Base-by-base conservation (phyloP, 495 filamentous ascomycete species). In the Jackrogersella minutella region DNA sequence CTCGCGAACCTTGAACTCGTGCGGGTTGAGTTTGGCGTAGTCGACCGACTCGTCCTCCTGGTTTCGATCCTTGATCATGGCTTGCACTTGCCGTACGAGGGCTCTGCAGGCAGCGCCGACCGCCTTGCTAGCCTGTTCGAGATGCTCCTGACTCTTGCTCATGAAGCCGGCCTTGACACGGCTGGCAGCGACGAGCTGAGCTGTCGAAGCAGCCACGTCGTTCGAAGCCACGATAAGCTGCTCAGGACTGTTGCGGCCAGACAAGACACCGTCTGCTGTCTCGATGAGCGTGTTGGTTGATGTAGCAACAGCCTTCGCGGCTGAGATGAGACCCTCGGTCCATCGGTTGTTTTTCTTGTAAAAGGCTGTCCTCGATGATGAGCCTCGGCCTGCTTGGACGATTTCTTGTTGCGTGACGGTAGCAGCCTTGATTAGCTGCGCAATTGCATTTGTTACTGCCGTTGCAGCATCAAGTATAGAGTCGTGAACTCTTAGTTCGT, bases 261-360 rank as follows among this genome's bases (percentile, higher is more conserved):
- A 92, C 61, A 99, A 90, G 28, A 99, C 95, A 46, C 95, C 95
- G 71, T 99, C 95, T 3, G 95, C 95, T 16, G 93, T 98, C 81
- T 98, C 96, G 68, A 98, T 99, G 62, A 99, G 83, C 31, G 87
- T 95, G 80, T 97, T 97, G 40, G 96, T 99, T 0, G 91, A 93
- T 2, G 81, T 74, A 10, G 95, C 95, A 5, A 99, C 96, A 1
- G 95, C 95, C 80, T 98, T 98, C 50, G 95, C 95, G 3, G 95
- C 95, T 31, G 91, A 96, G 75, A 99, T 97, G 43, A 99, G 85
- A 46, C 95, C 95, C 74, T 99, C 96, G 0, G 95, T 98, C 95
- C 95, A 99, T 37, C 95, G 88, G 76, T 86, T 86, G 83, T 97
- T 96, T 81, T 97, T 97, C 85, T 99, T 99, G 88, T 99, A 99